phyloP scores from a whole-genome alignment of 805 yeast genomes.

The Torulaspora maleeae region DNA sequence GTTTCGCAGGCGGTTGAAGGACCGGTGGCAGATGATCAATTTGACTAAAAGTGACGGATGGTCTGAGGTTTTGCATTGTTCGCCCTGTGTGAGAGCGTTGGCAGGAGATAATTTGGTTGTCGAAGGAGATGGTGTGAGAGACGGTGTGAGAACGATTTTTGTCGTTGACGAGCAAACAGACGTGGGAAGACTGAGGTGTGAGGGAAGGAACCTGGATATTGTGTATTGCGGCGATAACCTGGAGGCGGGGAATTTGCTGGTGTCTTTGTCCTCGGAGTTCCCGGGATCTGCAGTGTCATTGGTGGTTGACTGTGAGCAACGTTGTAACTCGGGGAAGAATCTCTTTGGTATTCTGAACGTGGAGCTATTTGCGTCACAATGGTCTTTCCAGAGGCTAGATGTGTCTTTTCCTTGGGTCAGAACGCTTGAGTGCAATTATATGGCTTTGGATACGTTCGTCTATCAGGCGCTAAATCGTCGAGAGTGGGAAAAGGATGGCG shows the following conservation, averaged over 20 bases:
- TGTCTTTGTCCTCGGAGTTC: neutral
- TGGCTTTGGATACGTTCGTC: slow-evolving; percentile 23
- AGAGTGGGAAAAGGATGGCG: slow-evolving; percentile 1
- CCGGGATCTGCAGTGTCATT: neutral
- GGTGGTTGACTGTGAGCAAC: slow-evolving; percentile 6
- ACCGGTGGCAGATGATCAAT: slow-evolving; percentile 3
- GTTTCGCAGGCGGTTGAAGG: neutral
- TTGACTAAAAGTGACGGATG: neutral
- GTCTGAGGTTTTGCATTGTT: neutral
- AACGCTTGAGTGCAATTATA: slow-evolving; percentile 17
- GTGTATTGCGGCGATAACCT: slow-evolving; percentile 6
- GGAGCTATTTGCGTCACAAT: slow-evolving; percentile 4
- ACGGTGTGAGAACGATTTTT: neutral
- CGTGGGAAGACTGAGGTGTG: neutral
- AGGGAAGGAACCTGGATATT: slow-evolving; percentile 1
- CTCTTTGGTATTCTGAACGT: slow-evolving; percentile 18
- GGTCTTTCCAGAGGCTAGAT: neutral
- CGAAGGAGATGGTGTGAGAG: neutral
- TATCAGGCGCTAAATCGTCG: slow-evolving; percentile 5
- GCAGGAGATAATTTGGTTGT: slow-evolving; percentile 1
- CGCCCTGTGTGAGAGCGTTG: neutral
- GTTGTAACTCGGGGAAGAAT: slow-evolving; percentile 1
- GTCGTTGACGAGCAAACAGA: slow-evolving; percentile 5
- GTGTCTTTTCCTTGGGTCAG: slow-evolving; percentile 14
- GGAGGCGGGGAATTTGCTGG: neutral